Evolutionary conservation across 805 yeast species (phyloP), one percentile per base, ranked within the genome.

Genomic region (Zygosaccharomyces bailii): DNA sequence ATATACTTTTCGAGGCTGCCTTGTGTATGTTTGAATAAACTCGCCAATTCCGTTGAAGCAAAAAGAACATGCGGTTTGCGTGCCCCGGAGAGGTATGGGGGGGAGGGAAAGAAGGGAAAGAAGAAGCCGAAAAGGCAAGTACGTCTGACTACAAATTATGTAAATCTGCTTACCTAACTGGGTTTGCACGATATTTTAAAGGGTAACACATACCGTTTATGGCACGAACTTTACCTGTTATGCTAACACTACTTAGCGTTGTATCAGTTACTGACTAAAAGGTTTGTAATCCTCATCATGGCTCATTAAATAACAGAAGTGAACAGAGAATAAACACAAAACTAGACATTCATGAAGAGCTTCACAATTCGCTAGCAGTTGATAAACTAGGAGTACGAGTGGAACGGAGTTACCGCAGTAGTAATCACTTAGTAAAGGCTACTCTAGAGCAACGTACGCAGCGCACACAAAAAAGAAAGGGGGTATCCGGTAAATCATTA

Each of bases 401-500:
- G n/a, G n/a, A n/a, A n/a, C n/a, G n/a, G n/a, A n/a, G n/a, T n/a
- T n/a, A n/a, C n/a, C n/a, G n/a, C n/a, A n/a, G n/a, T n/a, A n/a
- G n/a, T n/a, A n/a, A n/a, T n/a, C n/a, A n/a, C n/a, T n/a, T n/a
- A n/a, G n/a, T n/a, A n/a, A n/a, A n/a, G n/a, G n/a, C n/a, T n/a
- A n/a, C n/a, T n/a, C n/a, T n/a, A n/a, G n/a, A n/a, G n/a, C n/a
- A n/a, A n/a, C n/a, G n/a, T n/a, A n/a, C n/a, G n/a, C n/a, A n/a
- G n/a, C n/a, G n/a, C n/a, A n/a, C n/a, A n/a, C n/a, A n/a, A n/a
- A n/a, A n/a, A n/a, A n/a, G n/a, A n/a, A n/a, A n/a, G n/a, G n/a
- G 25, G 31, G 31, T 27, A 27, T 27, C 31, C 31, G 13, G 31
- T 27, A n/a, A 27, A 37, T 37, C 40, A 37, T 37, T 37, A 37